A percentile compares a stretch with the other conserved stretches of the same genome.
phyloP scores from a whole-genome alignment of 768 basidiomycete species.

The Leccinellum albellum region DNA sequence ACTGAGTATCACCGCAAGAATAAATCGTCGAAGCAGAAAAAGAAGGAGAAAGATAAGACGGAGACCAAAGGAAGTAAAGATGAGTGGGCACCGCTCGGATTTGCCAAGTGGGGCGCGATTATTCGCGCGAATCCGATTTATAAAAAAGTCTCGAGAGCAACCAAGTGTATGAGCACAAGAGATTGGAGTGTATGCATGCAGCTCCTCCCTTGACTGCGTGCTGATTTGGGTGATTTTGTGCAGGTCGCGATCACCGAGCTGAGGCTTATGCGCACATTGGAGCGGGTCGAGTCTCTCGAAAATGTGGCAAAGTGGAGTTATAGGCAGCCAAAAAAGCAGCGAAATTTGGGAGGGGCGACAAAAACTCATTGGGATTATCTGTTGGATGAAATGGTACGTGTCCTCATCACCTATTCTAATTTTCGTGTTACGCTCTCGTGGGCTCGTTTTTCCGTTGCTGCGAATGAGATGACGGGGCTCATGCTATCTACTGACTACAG shows the following conservation, averaged over 20 bases:
- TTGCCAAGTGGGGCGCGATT: conserved; percentile 70
- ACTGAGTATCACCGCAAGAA: conserved; percentile 50
- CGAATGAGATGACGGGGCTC: conserved; percentile 2
- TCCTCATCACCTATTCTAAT: background rate
- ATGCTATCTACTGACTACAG: conserved; percentile 37
- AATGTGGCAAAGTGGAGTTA: conserved; percentile 83
- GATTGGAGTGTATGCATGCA: conserved; percentile 73
- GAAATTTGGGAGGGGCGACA: conserved; percentile 64
- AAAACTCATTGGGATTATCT: conserved; percentile 96
- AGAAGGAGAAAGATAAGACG: conserved; percentile 50
- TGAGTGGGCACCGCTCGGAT: conserved; percentile 62
- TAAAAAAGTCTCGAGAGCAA: conserved; percentile 62
- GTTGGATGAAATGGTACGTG: conserved; percentile 89
- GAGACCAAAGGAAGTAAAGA: conserved; percentile 53
- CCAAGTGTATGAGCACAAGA: conserved; percentile 73
- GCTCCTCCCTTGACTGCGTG: background rate
- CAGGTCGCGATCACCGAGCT: conserved; percentile 81
- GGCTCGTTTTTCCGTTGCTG: background rate
- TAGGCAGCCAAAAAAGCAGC: conserved; percentile 92
- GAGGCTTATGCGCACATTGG: conserved; percentile 72
- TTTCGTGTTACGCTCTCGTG: background rate
- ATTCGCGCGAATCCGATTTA: conserved; percentile 74
- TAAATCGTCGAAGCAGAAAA: conserved; percentile 46
- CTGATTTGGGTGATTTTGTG: conserved; percentile 4
- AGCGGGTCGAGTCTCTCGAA: conserved; percentile 82